Conservation (phyloP, 73 alveolate genomes). For the Paramecium caudatum region DNA sequence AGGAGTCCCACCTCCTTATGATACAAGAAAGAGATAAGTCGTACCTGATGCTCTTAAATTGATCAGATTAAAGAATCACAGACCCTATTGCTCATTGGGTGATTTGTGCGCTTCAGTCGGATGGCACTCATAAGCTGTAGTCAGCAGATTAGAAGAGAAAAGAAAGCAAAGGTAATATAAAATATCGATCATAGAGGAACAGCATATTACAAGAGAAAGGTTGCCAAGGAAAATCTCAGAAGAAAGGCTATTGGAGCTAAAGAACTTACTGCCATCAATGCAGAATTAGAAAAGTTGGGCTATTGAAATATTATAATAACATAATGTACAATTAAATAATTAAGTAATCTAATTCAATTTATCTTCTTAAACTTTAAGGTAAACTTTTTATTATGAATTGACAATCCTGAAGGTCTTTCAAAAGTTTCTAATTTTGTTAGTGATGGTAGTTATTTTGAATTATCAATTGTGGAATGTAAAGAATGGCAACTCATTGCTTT, state of each 20-base stretch:
- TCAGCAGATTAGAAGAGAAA: constrained; percentile 91
- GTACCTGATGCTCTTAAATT: constrained; percentile 96
- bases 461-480: not conserved
- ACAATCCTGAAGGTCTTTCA: not conserved
- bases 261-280: constrained; percentile 41
- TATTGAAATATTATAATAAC: constrained; percentile 53
- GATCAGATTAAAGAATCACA: constrained; percentile 87
- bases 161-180: constrained; percentile 82
- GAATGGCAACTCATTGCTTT: not conserved
- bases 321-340: constrained; percentile 40
- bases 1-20: constrained; percentile 99
- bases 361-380: not conserved
- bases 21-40: constrained; percentile 93
- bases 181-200: constrained; percentile 9
- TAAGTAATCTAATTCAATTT: not conserved
- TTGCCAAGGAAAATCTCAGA: constrained; percentile 31
- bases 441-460: not conserved
- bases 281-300: constrained; percentile 59
- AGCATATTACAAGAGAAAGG: constrained; percentile 59
- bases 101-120: constrained; percentile 94
- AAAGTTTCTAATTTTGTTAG: not conserved
- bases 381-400: not conserved
- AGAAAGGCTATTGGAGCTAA: constrained; percentile 71
- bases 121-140: constrained; percentile 92
- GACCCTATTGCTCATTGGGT: constrained; percentile 90